Evolutionary conservation across 2,329 filamentous ascomycete species (phyloP).

Genomic region (Claviceps quebecensis): DNA sequence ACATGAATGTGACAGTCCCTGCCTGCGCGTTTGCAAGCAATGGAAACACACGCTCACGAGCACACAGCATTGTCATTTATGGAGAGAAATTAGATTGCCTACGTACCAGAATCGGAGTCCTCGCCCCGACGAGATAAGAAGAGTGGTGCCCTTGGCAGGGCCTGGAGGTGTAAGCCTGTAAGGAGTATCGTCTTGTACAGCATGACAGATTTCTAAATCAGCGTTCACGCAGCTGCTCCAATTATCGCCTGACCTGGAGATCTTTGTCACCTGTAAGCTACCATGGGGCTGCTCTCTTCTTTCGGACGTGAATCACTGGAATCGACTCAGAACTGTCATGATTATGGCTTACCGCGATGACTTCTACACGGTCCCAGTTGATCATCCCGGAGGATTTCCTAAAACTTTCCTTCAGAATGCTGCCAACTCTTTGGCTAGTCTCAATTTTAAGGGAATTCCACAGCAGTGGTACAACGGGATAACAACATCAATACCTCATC

Average conservation of each 20-base stretch:
- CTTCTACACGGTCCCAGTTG: too few relatives aligned
- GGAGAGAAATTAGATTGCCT: too few relatives aligned
- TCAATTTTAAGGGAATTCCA: slow-evolving; percentile 12
- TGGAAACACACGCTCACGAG: slow-evolving; percentile 17
- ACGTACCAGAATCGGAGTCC: too few relatives aligned
- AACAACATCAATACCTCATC: slow-evolving; percentile 5
- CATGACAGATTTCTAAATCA: too few relatives aligned
- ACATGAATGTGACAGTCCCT: slow-evolving; percentile 10
- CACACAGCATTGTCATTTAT: too few relatives aligned
- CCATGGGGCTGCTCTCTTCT: background rate
- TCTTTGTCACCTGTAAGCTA: slow-evolving; percentile 11
- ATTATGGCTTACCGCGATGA: background rate
- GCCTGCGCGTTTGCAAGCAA: slow-evolving; percentile 12
- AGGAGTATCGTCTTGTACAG: too few relatives aligned
- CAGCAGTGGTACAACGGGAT: slow-evolving; percentile 8
- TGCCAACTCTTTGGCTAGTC: slow-evolving; percentile 8
- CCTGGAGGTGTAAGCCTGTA: too few relatives aligned
- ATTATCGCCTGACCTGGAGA: slow-evolving; percentile 11
- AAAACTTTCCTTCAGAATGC: slow-evolving; percentile 7
- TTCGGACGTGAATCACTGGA: slow-evolving; percentile 3
- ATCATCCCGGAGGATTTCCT: background rate
- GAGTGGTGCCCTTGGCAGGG: too few relatives aligned
- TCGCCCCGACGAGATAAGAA: too few relatives aligned
- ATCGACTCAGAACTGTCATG: slow-evolving; percentile 1
- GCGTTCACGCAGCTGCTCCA: too few relatives aligned